Evolutionary conservation across 257 asterid genomes (phyloP).

Genomic region (Nicotiana noctiflora): DNA sequence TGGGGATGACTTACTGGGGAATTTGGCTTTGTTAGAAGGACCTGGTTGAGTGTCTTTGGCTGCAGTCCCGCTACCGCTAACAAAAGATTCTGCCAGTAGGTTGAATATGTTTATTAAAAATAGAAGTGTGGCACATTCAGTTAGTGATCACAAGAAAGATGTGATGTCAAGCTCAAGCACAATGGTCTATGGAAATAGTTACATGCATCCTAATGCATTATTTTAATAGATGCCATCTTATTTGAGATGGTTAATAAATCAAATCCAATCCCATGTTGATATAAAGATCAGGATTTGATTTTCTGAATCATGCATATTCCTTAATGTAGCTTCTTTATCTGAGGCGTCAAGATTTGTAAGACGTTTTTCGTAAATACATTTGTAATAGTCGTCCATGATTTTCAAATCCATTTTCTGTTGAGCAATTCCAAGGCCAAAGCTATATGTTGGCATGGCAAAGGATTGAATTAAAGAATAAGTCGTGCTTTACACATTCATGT

Average conservation of each 20-base stretch:
- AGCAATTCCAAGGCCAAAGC: too few relatives aligned
- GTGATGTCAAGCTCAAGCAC: background rate
- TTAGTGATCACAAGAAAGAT: background rate
- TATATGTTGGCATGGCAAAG: too few relatives aligned
- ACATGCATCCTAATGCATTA: background rate
- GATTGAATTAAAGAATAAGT: background rate
- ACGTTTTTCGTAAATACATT: too few relatives aligned
- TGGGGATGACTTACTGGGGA: background rate
- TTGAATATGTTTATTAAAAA: background rate
- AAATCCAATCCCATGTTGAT: background rate
- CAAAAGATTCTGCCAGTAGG: conserved; percentile 2
- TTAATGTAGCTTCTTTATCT: too few relatives aligned
- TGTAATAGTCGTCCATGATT: too few relatives aligned
- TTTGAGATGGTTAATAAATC: background rate
- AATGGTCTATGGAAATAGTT: background rate
- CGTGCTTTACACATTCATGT: background rate
- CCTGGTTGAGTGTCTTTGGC: conserved; percentile 1
- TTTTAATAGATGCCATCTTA: background rate
- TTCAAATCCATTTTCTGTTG: too few relatives aligned
- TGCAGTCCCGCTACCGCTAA: conserved; percentile 14
- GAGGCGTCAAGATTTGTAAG: too few relatives aligned
- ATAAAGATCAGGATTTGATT: background rate
- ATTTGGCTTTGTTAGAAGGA: conserved; percentile 3
- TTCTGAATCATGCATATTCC: background rate
- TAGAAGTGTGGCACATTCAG: background rate